Conservation (phyloP, 306 rosid genomes). For the Luffa acutangula region DNA sequence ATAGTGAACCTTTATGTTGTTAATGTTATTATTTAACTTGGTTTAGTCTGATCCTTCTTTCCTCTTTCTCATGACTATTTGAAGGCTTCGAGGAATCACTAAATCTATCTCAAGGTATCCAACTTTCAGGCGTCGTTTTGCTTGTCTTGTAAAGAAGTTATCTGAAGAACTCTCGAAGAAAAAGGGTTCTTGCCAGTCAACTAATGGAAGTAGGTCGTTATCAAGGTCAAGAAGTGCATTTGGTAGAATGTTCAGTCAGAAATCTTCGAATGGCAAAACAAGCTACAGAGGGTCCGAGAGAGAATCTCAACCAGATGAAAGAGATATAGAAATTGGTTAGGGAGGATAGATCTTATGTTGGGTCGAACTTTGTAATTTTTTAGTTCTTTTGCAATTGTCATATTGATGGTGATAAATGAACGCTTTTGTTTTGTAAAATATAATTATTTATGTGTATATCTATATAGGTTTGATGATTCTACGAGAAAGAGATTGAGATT, state of each 20-base stretch:
- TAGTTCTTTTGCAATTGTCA: neutral
- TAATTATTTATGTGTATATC: neutral
- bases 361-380: neutral
- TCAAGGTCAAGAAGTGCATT: conserved; percentile 81
- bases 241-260: conserved; percentile 40
- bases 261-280: conserved; percentile 39
- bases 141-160: conserved; percentile 36
- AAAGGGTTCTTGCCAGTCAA: conserved; percentile 14
- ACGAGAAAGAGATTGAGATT: conserved; percentile 66
- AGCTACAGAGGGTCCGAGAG: conserved; percentile 30
- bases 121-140: conserved; percentile 68
- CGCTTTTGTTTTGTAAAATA: neutral
- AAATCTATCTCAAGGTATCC: conserved; percentile 86
- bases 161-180: conserved; percentile 43
- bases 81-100: conserved; percentile 82
- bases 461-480: conserved; percentile 34
- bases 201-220: conserved; percentile 13
- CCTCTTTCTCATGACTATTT: neutral
- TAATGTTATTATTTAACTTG: neutral
- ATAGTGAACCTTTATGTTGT: neutral
- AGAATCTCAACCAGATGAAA: conserved; percentile 28
- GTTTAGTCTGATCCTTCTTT: neutral
- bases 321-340: conserved; percentile 35
- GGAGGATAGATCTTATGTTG: neutral
- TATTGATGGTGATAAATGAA: neutral